A percentile compares a stretch with the other conserved stretches of the same genome.
Evolutionary conservation across 441 rosid genomes (phyloP).

Genomic region (Populus hybrid): DNA sequence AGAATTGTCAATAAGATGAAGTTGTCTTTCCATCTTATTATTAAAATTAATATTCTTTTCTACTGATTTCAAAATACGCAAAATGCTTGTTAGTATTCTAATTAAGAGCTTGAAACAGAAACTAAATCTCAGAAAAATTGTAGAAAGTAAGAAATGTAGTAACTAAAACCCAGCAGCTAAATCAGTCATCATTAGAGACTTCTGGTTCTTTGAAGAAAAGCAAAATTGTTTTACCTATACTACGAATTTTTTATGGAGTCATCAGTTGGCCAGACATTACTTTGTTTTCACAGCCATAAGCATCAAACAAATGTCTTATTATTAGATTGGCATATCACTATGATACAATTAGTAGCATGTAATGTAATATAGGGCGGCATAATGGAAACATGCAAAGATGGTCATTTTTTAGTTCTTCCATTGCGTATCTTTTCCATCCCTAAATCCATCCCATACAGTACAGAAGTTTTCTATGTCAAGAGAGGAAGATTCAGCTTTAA

Average conservation of each 20-base stretch:
- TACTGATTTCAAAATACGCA: background rate
- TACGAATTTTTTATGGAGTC: background rate
- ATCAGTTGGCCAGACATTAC: background rate
- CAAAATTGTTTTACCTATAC: background rate
- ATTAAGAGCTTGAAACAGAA: conserved; percentile 2
- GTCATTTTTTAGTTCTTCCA: too few relatives aligned
- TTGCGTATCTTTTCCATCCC: background rate
- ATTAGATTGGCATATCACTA: too few relatives aligned
- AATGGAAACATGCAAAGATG: too few relatives aligned
- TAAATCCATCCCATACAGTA: background rate
- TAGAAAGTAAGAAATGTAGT: background rate
- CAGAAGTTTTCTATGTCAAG: background rate
- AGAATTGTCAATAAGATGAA: background rate
- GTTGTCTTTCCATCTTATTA: background rate
- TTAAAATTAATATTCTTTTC: background rate
- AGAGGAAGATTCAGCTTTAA: background rate
- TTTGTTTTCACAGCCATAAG: background rate
- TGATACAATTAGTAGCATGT: too few relatives aligned
- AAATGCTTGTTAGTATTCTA: background rate
- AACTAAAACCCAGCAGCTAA: background rate
- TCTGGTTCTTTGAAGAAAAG: background rate
- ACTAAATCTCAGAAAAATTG: background rate
- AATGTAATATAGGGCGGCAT: too few relatives aligned
- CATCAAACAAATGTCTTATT: too few relatives aligned
- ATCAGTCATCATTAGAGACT: background rate